Conservation (phyloP, 2,329 filamentous ascomycete genomes). For the Akanthomyces dipterigenus region DNA sequence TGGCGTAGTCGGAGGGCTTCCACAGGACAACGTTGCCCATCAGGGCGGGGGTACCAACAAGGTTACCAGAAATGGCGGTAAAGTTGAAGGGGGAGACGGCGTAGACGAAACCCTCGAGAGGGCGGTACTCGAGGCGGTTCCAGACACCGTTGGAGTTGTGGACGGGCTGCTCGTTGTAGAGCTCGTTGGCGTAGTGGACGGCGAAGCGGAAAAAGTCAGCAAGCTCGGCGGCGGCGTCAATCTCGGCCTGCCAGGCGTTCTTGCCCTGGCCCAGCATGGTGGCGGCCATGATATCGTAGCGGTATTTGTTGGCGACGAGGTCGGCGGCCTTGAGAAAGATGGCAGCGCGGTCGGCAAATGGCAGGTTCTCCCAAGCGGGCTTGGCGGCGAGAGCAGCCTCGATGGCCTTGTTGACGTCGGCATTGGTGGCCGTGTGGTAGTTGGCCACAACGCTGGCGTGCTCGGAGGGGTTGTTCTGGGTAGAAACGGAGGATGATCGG, state of each 20-base stretch:
- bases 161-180: conserved; percentile 79
- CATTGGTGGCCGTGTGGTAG: conserved; percentile 73
- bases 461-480: conserved; percentile 76
- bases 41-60: conserved; percentile 74
- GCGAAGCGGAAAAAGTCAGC: conserved; percentile 92
- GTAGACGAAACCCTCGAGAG: conserved; percentile 92
- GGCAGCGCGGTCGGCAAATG: conserved; percentile 85
- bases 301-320: conserved; percentile 83
- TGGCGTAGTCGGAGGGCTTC: conserved; percentile 89
- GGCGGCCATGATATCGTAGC: conserved; percentile 92
- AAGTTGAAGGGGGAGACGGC: conserved; percentile 96
- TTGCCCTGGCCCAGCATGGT: conserved; percentile 97
- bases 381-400: conserved; percentile 80
- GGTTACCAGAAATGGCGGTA: conserved; percentile 86
- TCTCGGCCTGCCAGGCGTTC: conserved; percentile 99
- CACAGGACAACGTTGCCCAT: conserved; percentile 93
- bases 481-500: conserved; percentile 57
- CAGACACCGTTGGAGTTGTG: conserved; percentile 80
- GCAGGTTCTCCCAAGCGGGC: conserved; percentile 74
- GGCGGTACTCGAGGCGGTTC: conserved; percentile 86
- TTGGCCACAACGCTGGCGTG: conserved; percentile 71
- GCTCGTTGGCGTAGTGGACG: conserved; percentile 85
- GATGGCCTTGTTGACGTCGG: conserved; percentile 74
- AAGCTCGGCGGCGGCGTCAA: conserved; percentile 87
- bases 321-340: conserved; percentile 96